Percentiles rank a stretch among this genome's conserved stretches.
Evolutionary conservation across 306 rosid genomes (phyloP).

Genomic region (Fragaria ananassa): DNA sequence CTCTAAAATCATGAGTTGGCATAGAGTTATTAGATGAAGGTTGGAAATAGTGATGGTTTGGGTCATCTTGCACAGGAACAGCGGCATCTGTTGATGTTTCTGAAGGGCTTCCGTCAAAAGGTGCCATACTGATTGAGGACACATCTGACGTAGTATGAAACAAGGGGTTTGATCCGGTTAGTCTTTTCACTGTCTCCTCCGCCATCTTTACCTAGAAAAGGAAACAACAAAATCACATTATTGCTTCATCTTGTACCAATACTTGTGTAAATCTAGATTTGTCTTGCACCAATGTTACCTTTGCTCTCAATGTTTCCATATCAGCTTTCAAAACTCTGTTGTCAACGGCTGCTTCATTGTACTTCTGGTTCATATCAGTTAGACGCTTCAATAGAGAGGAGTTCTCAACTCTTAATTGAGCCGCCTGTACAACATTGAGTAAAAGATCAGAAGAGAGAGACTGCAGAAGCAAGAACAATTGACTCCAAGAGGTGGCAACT

Average conservation of each 20-base stretch:
- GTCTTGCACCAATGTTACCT: slow-evolving; percentile 40
- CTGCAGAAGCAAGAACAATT: background rate
- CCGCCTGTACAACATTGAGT: slow-evolving; percentile 48
- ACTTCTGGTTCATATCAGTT: slow-evolving; percentile 60
- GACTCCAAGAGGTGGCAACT: background rate
- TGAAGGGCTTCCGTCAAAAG: slow-evolving; percentile 64
- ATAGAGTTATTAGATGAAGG: slow-evolving; percentile 36
- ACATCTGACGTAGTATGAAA: slow-evolving; percentile 53
- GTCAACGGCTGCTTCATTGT: slow-evolving; percentile 65
- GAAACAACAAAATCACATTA: background rate
- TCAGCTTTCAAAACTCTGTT: slow-evolving; percentile 88
- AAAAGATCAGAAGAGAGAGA: slow-evolving; percentile 15
- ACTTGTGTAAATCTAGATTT: background rate
- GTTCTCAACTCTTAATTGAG: slow-evolving; percentile 79
- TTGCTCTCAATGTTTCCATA: slow-evolving; percentile 87
- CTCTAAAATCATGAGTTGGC: slow-evolving; percentile 38
- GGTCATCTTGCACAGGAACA: slow-evolving; percentile 59
- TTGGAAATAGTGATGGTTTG: slow-evolving; percentile 45
- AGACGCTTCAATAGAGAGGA: slow-evolving; percentile 76
- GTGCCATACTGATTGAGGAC: slow-evolving; percentile 52
- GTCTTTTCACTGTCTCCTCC: slow-evolving; percentile 73
- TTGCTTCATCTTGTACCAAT: background rate
- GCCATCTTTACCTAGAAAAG: slow-evolving; percentile 76
- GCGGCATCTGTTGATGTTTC: slow-evolving; percentile 73
- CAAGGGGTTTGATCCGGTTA: slow-evolving; percentile 59